These are phyloP conservation scores for Epithele typhae DNA, from an alignment of 768 basidiomycete genomes.

Conservation along the genomic window DNA sequence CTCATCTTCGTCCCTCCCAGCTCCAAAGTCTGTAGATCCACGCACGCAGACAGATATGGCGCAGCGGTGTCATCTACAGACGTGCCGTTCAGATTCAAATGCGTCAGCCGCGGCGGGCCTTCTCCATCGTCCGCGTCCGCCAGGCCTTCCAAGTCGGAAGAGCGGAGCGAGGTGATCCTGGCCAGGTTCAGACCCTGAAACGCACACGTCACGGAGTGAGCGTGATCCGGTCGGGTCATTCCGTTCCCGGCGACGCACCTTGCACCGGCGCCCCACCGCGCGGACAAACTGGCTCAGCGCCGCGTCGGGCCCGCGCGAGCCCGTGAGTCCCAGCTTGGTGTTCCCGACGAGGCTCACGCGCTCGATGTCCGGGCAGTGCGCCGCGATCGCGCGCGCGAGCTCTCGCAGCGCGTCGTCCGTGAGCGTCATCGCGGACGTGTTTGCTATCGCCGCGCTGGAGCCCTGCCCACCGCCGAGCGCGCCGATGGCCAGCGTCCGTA, in stretches of 20 bases:
- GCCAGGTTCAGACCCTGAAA: slow-evolving; percentile 52
- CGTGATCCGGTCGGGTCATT: not conserved
- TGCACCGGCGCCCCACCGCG: slow-evolving; percentile 55
- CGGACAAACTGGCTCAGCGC: slow-evolving; percentile 44
- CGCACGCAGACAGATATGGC: slow-evolving; percentile 49
- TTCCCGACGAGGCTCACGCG: slow-evolving; percentile 62
- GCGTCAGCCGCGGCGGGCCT: slow-evolving; percentile 37
- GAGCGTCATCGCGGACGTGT: slow-evolving; percentile 50
- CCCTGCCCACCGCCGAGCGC: slow-evolving; percentile 50
- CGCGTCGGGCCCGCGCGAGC: slow-evolving; percentile 25
- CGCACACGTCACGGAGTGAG: not conserved
- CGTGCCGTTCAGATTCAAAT: slow-evolving; percentile 56
- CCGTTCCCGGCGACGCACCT: slow-evolving; percentile 36
- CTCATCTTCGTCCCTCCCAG: slow-evolving; percentile 58
- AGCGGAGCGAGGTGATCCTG: slow-evolving; percentile 45
- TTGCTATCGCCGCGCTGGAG: slow-evolving; percentile 39
- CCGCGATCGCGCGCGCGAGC: slow-evolving; percentile 29
- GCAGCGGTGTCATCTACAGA: slow-evolving; percentile 55
- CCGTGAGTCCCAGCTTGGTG: slow-evolving; percentile 46
- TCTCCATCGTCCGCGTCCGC: slow-evolving; percentile 30
- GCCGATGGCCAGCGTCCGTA: slow-evolving; percentile 52
- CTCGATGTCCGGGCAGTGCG: slow-evolving; percentile 28
- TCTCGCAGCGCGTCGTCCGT: slow-evolving; percentile 42
- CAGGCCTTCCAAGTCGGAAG: slow-evolving; percentile 48
- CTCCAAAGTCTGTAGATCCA: slow-evolving; percentile 41